Evolutionary conservation across 164 flowering plant species (phyloP), one percentile per base, ranked within the genome.

Genomic region (Magnolia sinica): DNA sequence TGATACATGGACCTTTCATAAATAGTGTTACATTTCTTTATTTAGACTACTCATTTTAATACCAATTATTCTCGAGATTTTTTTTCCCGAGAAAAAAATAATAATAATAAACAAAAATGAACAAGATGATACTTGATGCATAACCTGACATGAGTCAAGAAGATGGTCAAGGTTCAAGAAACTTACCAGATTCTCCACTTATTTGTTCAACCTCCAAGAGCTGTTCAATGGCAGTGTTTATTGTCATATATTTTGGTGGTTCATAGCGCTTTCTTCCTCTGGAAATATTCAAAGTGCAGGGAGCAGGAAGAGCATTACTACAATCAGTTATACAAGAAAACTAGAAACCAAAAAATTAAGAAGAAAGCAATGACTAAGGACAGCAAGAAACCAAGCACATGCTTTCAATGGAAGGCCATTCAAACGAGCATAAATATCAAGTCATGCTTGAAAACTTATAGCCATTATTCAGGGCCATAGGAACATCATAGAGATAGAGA

Each of bases 201-300:
- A 11, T 74, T 74, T 88, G 82, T 76, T 86, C 95, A 70, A 93
- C 93, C 83, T 93, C 97, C 83, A 95, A 81, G 64, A 95, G 95
- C 85, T 95, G 99, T 79, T 93, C 97, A 79, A 95, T 92, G 70
- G 97, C 98, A n/a, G 89, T 89, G 71, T 82, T 83, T 45, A 93
- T 87, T 37, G 96, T 87, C 99, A 95, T 95, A 76, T 76, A 95
- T 74, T 88, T 91, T 1, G 99, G 96, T 58, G 97, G 92, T 83
- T 95, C 99, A 79, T 93, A 95, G 65, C 79, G 72, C 81, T 93
- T 95, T 77, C 77, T 93, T 74, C 98, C 98, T 84, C 98, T 91
- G 88, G 55, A 80, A 49, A 80, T 70, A 37, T 23, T 76, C 71
- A 51, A 70, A 51, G 50, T 52, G 23, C 20, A 75, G 76, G 70